Base-by-base conservation (phyloP, 495 filamentous ascomycete species). In the Aspergillus indologenus region DNA sequence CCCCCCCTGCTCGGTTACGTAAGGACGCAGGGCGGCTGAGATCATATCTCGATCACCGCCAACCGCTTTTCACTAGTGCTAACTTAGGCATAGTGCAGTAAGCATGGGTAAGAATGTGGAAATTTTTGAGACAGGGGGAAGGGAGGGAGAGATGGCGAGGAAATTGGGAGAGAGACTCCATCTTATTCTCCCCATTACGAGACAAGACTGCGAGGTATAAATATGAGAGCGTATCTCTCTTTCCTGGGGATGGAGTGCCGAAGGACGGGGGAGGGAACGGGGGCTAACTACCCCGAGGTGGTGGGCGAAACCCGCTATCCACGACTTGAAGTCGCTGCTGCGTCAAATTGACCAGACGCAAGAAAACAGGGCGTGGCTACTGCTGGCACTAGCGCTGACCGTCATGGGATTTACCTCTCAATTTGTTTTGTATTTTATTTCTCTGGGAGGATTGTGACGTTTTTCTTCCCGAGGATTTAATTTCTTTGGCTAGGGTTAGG, bases 11-110 rank as follows among this genome's bases (percentile, higher is more conserved):
- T 29, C 24, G 47, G 56, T 58, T 58, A 58, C 56, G 56, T 58
- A 58, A 58, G 44, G 47, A n/a, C 52, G 56, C 56, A 52, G 56
- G 24, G 56, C 46, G 56, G 56, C 56, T 58, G 46, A 58, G 45
- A 58, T 51, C 18, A 52, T 44, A 58, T 58, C 55, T 51, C 48
- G 48, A 51, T 51, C 48, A 23, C 47, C 47, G 47, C 21, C 19
- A 50, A 24, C 12, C 26, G 34, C 12, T 7, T 6, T 40, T 15
- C 5, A 40, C 34, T 40, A 40, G 34, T 40, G 34, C 34, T 11
- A 11, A 23, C 22, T 50, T 7, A 9, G 21, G 47, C 15, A 24
- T 50, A 50, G 47, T 50, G 47, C 21, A 22, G 52, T 29, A 22
- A 45, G 22, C 34, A n/a, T 45, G 11, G 20, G 23, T 5, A 55